Evolutionary conservation across 139 green algal genomes (phyloP), one percentile per base, ranked within the genome.

Genomic region (Gonium pectorale): DNA sequence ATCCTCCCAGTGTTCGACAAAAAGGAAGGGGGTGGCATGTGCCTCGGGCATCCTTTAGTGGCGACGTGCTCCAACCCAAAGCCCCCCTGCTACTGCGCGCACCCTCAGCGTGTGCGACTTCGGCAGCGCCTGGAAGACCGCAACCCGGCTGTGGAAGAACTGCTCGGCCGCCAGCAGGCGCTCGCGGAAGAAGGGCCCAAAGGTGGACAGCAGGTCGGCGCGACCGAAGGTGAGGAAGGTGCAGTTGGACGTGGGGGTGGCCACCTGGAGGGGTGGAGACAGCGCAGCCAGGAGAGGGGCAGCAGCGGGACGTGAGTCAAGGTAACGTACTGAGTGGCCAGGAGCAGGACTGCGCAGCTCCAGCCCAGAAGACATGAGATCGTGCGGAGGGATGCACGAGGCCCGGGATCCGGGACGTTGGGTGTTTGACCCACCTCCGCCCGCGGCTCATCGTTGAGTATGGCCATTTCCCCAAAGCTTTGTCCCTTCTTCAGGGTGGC

Each of bases 401-500:
- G 13, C 49, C 13, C 49, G 17, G 49, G 49, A 26, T 56, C 13
- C 13, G 49, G 49, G 49, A 17, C 13, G 49, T 56, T 56, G 13
- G 49, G 49, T 26, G 49, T 26, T 56, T 49, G 22, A 5, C 77
- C 0, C 44, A 83, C 79, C 79, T 91, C 83, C 2, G 60, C 63
- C 11, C 86, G 70, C 7, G 62, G 79, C 56, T 90, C 86, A 26
- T 87, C 67, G 77, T 93, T 93, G 26, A 93, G 59, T 11, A 93
- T 91, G 31, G 83, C 83, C 40, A 86, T 73, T 37, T 93, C 89
- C 0, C 89, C 89, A 71, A 93, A 93, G 68, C 69, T 85, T 35
- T 89, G 80, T 38, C 89, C 89, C 74, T 86, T 89, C 31, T 84
- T 89, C 4, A 92, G 79, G 21, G 43, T 87, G 19, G 78, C 66